Evolutionary conservation across 495 filamentous ascomycete species (phyloP).

Genomic region (Letharia lupina): DNA sequence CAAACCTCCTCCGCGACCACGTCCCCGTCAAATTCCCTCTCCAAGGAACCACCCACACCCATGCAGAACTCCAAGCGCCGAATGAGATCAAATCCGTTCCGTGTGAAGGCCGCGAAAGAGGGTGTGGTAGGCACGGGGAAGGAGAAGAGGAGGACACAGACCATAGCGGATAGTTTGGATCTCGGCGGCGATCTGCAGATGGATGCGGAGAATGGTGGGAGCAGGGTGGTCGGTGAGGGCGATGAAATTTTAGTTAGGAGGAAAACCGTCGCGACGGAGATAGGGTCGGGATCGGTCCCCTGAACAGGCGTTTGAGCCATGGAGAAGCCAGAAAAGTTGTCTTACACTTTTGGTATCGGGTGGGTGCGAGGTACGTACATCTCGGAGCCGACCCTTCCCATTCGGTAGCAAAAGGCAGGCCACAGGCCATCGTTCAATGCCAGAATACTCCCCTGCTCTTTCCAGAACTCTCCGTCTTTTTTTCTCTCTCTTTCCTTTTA

Average conservation of each 20-base stretch:
- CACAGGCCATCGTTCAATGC: too few species aligned
- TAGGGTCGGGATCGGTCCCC: not conserved
- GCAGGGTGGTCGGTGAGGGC: not conserved
- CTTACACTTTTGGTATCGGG: too few species aligned
- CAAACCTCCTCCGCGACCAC: not conserved
- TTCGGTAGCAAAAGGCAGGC: too few species aligned
- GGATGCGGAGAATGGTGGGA: not conserved
- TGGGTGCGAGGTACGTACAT: too few species aligned
- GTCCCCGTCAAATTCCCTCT: not conserved
- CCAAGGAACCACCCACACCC: not conserved
- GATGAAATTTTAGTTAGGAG: slow-evolving; percentile 1
- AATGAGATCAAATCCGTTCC: not conserved
- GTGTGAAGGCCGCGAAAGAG: not conserved
- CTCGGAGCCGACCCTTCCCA: too few species aligned
- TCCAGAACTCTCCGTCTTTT: too few species aligned
- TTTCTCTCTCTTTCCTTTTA: too few species aligned
- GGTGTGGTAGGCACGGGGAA: slow-evolving; percentile 7
- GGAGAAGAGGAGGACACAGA: slow-evolving; percentile 10
- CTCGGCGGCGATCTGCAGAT: not conserved
- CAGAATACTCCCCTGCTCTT: too few species aligned
- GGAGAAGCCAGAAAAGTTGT: too few species aligned
- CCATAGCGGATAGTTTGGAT: slow-evolving; percentile 14
- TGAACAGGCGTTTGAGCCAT: not conserved
- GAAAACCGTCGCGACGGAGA: not conserved
- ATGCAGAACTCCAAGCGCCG: slow-evolving; percentile 1